Evolutionary conservation across 306 rosid genomes (phyloP), one percentile per base, ranked within the genome.

Genomic region (Fagus sylvatica): DNA sequence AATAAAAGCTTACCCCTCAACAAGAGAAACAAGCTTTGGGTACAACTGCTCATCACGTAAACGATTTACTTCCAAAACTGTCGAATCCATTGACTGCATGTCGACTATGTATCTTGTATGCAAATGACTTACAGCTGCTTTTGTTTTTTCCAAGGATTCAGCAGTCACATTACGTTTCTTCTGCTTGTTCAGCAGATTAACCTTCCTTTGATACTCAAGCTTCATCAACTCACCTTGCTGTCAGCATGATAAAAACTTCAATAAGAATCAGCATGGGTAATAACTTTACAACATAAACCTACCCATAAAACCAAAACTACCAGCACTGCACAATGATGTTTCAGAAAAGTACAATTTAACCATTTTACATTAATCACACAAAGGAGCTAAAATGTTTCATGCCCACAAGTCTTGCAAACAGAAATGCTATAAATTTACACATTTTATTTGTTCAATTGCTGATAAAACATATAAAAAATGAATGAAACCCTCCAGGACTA

Each of bases 211-310:
- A 81, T 93, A 93, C 78, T 93, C 97, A 19, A 90, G 76, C 83
- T 93, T 93, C 94, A 93, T 93, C 62, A 90, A 88, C 87, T 93
- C 97, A 69, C 94, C 94, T 93, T 89, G 97, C 97, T 93, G 91
- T 82, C 61, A 28, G 81, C 43, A 79, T 5, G 59, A 41, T 48
- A 53, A 34, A 2, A 65, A 74, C 39, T 56, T 53, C 22, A 39
- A 39, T 28, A 42, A 53, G 51, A 16, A 33, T 7, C 6, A 69
- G 41, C 0, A 22, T 42, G 8, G 61, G 70, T 60, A 67, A 71
- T 76, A 62, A 33, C 60, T 59, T 60, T 22, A 53, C 42, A 64
- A 36, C 57, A 72, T n/a, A 15, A 42, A 48, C 16, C 36, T 37
- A 65, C 7, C 32, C 12, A 65, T 62, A 16, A 39, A 65, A 17